Conservation (phyloP, 768 basidiomycete species). For the Rhodotorula taiwanensis region DNA sequence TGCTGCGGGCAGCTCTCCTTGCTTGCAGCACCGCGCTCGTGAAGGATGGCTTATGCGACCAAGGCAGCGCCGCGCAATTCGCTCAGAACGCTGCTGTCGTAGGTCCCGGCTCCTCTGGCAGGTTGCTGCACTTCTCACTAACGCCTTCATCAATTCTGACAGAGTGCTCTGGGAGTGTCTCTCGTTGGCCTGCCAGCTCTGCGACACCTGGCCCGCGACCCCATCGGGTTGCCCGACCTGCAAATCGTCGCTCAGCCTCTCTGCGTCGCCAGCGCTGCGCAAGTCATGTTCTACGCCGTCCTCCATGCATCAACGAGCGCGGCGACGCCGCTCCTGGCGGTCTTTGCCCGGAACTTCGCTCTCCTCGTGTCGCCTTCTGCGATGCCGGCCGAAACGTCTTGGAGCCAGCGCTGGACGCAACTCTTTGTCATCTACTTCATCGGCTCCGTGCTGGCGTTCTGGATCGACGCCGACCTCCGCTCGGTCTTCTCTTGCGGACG, state of each 20-base stretch:
- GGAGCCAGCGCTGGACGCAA: slow-evolving; percentile 25
- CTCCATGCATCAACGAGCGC: background rate
- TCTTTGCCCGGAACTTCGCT: slow-evolving; percentile 21
- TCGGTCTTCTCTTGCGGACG: background rate
- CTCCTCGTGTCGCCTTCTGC: slow-evolving; percentile 4
- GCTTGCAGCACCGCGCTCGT: too few relatives aligned
- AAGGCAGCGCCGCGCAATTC: background rate
- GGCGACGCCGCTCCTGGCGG: background rate
- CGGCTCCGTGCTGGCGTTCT: background rate
- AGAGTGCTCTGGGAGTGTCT: background rate
- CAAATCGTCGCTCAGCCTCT: background rate
- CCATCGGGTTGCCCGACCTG: background rate
- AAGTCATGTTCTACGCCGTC: slow-evolving; percentile 3
- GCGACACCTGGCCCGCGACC: background rate
- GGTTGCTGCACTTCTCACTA: slow-evolving; percentile 7
- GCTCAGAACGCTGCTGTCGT: background rate
- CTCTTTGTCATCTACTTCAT: slow-evolving; percentile 4
- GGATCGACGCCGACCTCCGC: slow-evolving; percentile 2
- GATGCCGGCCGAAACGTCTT: background rate
- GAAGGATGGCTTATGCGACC: background rate
- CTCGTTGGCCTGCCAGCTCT: too few relatives aligned
- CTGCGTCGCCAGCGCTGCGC: background rate
- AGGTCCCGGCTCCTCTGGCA: too few relatives aligned
- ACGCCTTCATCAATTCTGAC: slow-evolving; percentile 1
- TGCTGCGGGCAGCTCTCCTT: too few relatives aligned